Percentiles rank a stretch among this genome's conserved stretches.
phyloP scores from a whole-genome alignment of 2,329 filamentous ascomycete species.

The Xylariaceae sp. region DNA sequence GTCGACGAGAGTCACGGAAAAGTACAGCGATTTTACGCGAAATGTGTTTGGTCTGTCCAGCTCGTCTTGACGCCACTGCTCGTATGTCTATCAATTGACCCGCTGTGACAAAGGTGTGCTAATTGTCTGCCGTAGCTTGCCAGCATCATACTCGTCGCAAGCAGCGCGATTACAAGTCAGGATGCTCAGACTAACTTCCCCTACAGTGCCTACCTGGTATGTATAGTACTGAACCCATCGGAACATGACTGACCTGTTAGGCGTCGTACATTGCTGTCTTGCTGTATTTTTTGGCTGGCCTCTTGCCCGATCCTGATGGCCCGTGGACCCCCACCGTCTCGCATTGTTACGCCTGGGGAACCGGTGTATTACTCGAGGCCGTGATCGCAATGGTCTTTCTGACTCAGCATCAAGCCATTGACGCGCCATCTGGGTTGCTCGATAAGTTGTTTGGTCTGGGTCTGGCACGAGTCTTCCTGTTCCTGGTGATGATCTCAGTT shows the following conservation, averaged over 20 bases:
- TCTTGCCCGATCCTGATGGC: conserved; percentile 52
- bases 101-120: not conserved
- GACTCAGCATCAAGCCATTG: conserved; percentile 39
- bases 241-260: conserved; percentile 29
- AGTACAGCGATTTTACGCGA: conserved; percentile 40
- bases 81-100: conserved; percentile 19
- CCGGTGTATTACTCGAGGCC: conserved; percentile 43
- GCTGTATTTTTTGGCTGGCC: conserved; percentile 49
- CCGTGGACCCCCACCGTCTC: conserved; percentile 48
- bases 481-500: conserved; percentile 44
- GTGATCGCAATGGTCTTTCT: conserved; percentile 46
- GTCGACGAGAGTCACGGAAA: conserved; percentile 41
- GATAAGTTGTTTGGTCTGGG: conserved; percentile 41
- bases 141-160: conserved; percentile 42
- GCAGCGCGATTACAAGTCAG: conserved; percentile 41
- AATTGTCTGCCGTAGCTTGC: conserved; percentile 34
- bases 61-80: conserved; percentile 41
- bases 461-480: conserved; percentile 40
- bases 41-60: conserved; percentile 46
- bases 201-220: conserved; percentile 49
- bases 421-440: conserved; percentile 39
- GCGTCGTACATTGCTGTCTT: conserved; percentile 49
- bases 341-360: conserved; percentile 47
- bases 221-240: not conserved
- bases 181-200: conserved; percentile 43